Conservation (phyloP, 768 basidiomycete genomes). For the Leccinellum luteum region DNA sequence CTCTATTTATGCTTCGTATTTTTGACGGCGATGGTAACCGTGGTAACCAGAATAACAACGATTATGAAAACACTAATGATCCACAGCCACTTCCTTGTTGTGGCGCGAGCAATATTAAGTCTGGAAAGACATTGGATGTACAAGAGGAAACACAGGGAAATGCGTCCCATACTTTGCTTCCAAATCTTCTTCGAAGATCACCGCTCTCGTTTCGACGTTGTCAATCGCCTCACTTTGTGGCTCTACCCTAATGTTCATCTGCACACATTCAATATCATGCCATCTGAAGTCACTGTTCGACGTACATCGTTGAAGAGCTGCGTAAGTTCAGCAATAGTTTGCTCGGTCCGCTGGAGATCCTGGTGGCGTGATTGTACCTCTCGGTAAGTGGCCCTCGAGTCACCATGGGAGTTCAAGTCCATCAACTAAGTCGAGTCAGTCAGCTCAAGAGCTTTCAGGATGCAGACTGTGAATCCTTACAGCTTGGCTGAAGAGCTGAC, state of each 20-base stretch:
- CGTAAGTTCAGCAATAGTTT: constrained; percentile 87
- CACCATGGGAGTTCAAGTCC: constrained; percentile 83
- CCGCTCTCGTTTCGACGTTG: constrained; percentile 79
- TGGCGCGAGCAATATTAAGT: too few relatives aligned
- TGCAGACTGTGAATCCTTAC: constrained; percentile 36
- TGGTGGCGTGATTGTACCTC: constrained; percentile 97
- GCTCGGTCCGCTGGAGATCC: constrained; percentile 93
- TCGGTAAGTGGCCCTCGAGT: too few relatives aligned
- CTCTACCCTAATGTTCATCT: constrained; percentile 87
- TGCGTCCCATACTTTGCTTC: constrained; percentile 67
- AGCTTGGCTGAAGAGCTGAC: constrained; percentile 89
- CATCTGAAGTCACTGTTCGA: constrained; percentile 4
- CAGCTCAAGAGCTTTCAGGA: not conserved
- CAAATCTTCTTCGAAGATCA: constrained; percentile 73
- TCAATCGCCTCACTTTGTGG: constrained; percentile 55
- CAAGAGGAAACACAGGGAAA: not conserved
- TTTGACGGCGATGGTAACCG: constrained; percentile 54
- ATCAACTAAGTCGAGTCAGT: constrained; percentile 55
- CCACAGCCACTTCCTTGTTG: constrained; percentile 83
- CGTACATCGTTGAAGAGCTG: constrained; percentile 93
- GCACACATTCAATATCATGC: constrained; percentile 1
- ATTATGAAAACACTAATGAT: constrained; percentile 66
- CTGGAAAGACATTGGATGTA: too few relatives aligned
- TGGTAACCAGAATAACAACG: constrained; percentile 24
- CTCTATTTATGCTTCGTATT: too few relatives aligned